A percentile compares a stretch with the other conserved stretches of the same genome.
phyloP scores from a whole-genome alignment of 345 rosid genomes.

The Hypericum perforatum region DNA sequence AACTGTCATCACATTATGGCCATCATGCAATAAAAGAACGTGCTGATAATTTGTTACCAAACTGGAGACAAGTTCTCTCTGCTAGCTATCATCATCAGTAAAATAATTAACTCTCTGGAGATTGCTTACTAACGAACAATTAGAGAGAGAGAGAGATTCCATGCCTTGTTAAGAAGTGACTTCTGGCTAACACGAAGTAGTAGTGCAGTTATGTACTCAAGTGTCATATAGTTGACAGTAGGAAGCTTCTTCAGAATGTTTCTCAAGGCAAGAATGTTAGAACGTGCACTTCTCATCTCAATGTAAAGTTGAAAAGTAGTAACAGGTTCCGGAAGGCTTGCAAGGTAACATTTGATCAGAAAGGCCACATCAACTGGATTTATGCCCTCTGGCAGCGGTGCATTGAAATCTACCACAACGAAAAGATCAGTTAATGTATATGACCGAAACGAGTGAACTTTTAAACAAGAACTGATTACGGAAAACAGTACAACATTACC shows the following conservation, averaged over 20 bases:
- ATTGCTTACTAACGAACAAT: no score
- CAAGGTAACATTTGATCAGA: slow-evolving; percentile 68
- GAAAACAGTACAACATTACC: slow-evolving; percentile 34
- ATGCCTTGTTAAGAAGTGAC: slow-evolving; percentile 71
- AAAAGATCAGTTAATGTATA: slow-evolving; percentile 5
- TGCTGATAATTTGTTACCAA: no score
- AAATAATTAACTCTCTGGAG: no score
- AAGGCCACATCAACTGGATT: slow-evolving; percentile 68
- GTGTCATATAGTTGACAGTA: slow-evolving; percentile 68
- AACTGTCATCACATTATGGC: slow-evolving; percentile 1
- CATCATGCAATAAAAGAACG: neutral
- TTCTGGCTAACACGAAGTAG: slow-evolving; percentile 78
- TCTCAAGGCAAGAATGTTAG: slow-evolving; percentile 56
- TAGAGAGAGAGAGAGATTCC: slow-evolving; percentile 10
- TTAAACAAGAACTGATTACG: neutral
- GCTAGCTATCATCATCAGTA: no score
- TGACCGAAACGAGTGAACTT: slow-evolving; percentile 4
- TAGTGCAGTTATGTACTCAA: slow-evolving; percentile 75
- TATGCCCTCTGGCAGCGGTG: slow-evolving; percentile 66
- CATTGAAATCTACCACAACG: slow-evolving; percentile 45
- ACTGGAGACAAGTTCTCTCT: no score
- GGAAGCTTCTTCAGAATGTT: slow-evolving; percentile 76
- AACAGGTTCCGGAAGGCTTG: slow-evolving; percentile 88
- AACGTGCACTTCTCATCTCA: slow-evolving; percentile 64
- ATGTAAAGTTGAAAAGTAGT: slow-evolving; percentile 71